These are phyloP conservation scores for Fagopyrum esculentum DNA, from an alignment of 148 eudicot genomes.

Conservation along the genomic window DNA sequence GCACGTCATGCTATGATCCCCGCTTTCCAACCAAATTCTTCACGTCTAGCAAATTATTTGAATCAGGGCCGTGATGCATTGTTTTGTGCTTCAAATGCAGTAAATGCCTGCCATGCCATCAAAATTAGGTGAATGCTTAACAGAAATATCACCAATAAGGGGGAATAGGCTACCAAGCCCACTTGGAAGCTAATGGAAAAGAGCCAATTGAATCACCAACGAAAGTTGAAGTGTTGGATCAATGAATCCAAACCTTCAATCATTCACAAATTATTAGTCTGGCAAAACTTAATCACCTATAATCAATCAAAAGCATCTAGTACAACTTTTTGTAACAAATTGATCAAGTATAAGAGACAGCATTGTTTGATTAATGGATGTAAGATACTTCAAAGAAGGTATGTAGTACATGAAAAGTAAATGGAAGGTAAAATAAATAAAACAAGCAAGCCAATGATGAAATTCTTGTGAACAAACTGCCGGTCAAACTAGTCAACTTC, in stretches of 20 bases:
- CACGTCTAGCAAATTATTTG: slow-evolving; percentile 90
- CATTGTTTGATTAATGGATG: background rate
- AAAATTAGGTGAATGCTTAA: slow-evolving; percentile 8
- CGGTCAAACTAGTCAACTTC: background rate
- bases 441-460: too few species aligned
- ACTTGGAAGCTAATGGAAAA: background rate
- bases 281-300: background rate
- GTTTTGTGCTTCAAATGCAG: slow-evolving; percentile 60
- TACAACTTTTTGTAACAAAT: background rate
- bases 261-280: background rate
- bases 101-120: slow-evolving; percentile 63
- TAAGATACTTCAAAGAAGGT: background rate
- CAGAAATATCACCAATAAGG: background rate
- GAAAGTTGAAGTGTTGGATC: background rate
- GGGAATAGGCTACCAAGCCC: background rate
- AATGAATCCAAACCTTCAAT: background rate
- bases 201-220: background rate
- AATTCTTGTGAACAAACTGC: background rate
- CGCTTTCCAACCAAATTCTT: slow-evolving; percentile 48
- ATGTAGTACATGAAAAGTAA: slow-evolving; percentile 11
- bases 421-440: background rate
- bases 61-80: slow-evolving; percentile 61
- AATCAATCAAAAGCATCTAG: background rate
- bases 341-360: background rate
- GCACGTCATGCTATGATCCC: slow-evolving; percentile 56